Base-by-base conservation (phyloP, 2,329 filamentous ascomycete genomes). In the Verruconis gallopava region DNA sequence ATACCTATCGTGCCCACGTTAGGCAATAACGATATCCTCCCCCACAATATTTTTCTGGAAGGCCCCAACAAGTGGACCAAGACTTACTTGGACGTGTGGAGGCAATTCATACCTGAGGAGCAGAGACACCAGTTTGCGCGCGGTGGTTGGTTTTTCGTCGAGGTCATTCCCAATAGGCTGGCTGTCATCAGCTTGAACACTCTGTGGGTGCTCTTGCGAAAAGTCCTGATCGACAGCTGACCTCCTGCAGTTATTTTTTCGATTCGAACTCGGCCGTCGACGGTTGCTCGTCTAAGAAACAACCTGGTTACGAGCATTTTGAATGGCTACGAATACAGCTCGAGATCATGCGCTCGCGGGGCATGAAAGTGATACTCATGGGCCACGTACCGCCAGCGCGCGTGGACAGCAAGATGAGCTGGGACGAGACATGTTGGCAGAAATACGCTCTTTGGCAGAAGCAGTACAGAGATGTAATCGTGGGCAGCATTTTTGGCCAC, bases 361-460 rank as follows among this genome's bases (percentile, higher is more conserved):
- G 83, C 34, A 85, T 95, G 78, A 96, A 96, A 64, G 91, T 82
- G 12, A 94, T 98, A 40, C 64, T 98, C 41, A 93, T 84, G 52
- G 89, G 91, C 2, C 91, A 98, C 60, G 86, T 98, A 3, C 88
- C 91, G 1, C 91, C 91, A 0, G 89, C 88, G 1, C 72, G 88
- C 47, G 91, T 88, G 1, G 72, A 77, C 25, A 81, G 77, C 62
- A 96, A 96, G 67, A 74, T 77, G 53, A 78, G 77, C 47, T 98
- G 91, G 91, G 86, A 95, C 50, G 89, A 96, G 67, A 86, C 83
- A 0, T 98, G 91, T 64, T 98, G 89, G 88, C 89, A 95, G 58
- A 95, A 93, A 58, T 98, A 94, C 61, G 82, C 85, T 0, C 65
- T 96, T 3, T 96, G 88, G 85, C 65, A 89, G 53, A 74, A 77